Percentiles rank a stretch among this genome's conserved stretches.
These are phyloP conservation scores for Apiosordaria backusii DNA, from an alignment of 495 filamentous ascomycete genomes.

Conservation along the genomic window DNA sequence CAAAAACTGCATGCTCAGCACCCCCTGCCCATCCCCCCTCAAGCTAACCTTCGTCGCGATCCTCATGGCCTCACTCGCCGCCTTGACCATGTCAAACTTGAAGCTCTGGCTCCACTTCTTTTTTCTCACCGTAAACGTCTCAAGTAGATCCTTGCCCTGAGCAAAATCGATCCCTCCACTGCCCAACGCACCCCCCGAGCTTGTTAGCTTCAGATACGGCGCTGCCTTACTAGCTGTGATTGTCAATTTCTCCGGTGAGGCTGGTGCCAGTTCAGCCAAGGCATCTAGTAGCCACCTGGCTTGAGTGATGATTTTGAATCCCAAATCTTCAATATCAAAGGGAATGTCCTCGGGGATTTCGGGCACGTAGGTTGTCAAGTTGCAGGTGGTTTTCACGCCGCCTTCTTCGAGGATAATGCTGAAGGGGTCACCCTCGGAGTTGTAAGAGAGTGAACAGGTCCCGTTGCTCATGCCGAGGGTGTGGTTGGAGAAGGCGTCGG, in stretches of 20 bases:
- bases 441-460: constrained; percentile 78
- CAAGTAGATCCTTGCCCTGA: constrained; percentile 65
- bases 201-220: constrained; percentile 72
- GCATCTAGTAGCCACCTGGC: constrained; percentile 78
- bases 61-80: constrained; percentile 81
- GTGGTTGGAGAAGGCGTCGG: constrained; percentile 71
- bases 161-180: constrained; percentile 81
- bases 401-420: constrained; percentile 77
- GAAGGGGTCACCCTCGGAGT: constrained; percentile 66
- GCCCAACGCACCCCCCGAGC: constrained; percentile 66
- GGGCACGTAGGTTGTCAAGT: constrained; percentile 85
- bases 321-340: constrained; percentile 69
- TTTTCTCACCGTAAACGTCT: constrained; percentile 64
- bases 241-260: constrained; percentile 57
- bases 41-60: constrained; percentile 90
- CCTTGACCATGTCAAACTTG: constrained; percentile 79
- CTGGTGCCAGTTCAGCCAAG: constrained; percentile 75
- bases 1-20: constrained; percentile 95
- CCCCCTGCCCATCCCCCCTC: constrained; percentile 78
- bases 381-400: constrained; percentile 85
- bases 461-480: constrained; percentile 67
- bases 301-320: constrained; percentile 93
- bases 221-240: constrained; percentile 60
- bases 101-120: constrained; percentile 56
- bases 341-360: constrained; percentile 70